phyloP scores from a whole-genome alignment of 2,329 filamentous ascomycete genomes.

The Ceratocystis ficicola region DNA sequence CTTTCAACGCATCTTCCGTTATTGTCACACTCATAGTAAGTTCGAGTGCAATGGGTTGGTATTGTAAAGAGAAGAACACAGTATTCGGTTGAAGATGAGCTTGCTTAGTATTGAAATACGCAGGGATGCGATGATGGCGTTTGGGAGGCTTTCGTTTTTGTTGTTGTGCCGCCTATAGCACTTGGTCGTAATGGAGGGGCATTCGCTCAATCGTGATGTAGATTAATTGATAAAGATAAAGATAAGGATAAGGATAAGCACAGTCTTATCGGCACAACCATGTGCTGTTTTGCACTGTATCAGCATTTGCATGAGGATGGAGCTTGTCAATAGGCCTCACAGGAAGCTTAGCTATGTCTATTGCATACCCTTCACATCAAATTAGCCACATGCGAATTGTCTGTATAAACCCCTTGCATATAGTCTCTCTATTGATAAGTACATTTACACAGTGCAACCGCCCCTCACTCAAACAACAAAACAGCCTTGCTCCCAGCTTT shows the following conservation, averaged over 20 bases:
- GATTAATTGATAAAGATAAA: conserved; percentile 22
- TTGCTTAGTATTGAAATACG: background rate
- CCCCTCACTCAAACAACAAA: background rate
- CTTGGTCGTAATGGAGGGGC: conserved; percentile 1
- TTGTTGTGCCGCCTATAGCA: background rate
- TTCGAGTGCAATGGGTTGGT: background rate
- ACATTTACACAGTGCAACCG: background rate
- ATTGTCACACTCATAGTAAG: conserved; percentile 25
- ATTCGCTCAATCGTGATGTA: background rate
- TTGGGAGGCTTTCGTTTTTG: background rate
- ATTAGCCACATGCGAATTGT: background rate
- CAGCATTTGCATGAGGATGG: background rate
- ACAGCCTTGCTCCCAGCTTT: background rate
- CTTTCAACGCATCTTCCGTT: conserved; percentile 57
- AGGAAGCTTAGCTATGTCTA: too few species aligned
- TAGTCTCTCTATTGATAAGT: background rate
- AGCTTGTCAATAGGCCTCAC: background rate
- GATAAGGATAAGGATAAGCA: conserved; percentile 19
- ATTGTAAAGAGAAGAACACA: background rate
- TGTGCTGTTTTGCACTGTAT: conserved; percentile 1
- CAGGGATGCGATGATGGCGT: conserved; percentile 11
- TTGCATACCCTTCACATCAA: too few species aligned
- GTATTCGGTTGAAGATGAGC: background rate
- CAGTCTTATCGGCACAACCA: background rate
- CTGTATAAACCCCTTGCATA: background rate